These are phyloP conservation scores for Xylaria multiplex DNA, from an alignment of 2,329 filamentous ascomycete genomes.

Conservation along the genomic window DNA sequence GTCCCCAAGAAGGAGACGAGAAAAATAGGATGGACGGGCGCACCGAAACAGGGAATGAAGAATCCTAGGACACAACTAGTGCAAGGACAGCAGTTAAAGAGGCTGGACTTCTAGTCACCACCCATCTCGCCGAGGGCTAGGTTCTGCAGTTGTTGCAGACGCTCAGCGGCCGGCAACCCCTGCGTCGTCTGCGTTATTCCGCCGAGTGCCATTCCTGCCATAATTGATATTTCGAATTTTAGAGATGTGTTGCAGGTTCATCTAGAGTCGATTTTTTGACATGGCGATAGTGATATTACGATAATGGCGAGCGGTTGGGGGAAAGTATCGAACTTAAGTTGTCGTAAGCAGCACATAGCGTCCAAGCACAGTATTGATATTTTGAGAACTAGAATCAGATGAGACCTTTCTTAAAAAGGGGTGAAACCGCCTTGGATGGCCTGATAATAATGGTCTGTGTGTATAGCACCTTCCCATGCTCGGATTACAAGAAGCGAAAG, in stretches of 20 bases:
- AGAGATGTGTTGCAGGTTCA: background rate
- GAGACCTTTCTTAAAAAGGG: no score
- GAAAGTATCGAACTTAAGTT: background rate
- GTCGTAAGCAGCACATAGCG: background rate
- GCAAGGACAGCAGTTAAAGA: conserved; percentile 56
- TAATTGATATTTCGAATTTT: background rate
- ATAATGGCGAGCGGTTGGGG: no score
- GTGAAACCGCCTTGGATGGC: no score
- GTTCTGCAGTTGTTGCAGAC: conserved; percentile 28
- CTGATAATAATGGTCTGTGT: no score
- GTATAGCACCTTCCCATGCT: no score
- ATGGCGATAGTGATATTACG: background rate
- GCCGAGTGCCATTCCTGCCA: conserved; percentile 20
- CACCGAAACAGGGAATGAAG: conserved; percentile 58
- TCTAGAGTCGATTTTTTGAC: background rate
- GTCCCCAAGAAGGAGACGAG: background rate
- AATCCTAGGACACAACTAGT: conserved; percentile 53
- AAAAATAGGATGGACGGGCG: conserved; percentile 29
- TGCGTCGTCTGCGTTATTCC: conserved; percentile 10
- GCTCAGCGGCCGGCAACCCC: conserved; percentile 9
- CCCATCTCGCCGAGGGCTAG: conserved; percentile 27
- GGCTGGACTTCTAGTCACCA: conserved; percentile 43
- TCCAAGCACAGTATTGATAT: no score
- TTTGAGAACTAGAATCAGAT: no score
- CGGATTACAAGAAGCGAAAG: no score